Evolutionary conservation across 352 stramenopile genomes (phyloP).

Genomic region (Pythium sukuiense): DNA sequence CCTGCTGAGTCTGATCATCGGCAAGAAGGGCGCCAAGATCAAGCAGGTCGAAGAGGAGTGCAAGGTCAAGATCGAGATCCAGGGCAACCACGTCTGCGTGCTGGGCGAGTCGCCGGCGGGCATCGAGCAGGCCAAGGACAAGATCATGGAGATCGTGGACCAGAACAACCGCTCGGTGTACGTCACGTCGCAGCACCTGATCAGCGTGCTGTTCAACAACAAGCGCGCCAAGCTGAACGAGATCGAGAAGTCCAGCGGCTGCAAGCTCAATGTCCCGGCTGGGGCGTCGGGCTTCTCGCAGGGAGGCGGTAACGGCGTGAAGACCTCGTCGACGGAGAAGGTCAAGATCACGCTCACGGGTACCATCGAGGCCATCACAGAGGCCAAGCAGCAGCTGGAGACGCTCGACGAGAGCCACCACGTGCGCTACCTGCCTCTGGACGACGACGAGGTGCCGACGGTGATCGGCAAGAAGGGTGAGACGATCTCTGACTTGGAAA

Average conservation of each 20-base stretch:
- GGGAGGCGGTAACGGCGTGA: conserved; percentile 4
- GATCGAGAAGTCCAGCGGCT: conserved; percentile 57
- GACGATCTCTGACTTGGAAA: conserved; percentile 70
- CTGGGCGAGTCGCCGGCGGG: conserved; percentile 52
- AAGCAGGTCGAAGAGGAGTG: conserved; percentile 67
- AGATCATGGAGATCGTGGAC: conserved; percentile 70
- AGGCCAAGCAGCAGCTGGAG: conserved; percentile 61
- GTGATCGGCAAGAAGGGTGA: conserved; percentile 82
- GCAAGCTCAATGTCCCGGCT: conserved; percentile 51
- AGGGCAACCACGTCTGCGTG: conserved; percentile 60
- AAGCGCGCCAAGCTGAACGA: conserved; percentile 79
- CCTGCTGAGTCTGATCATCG: conserved; percentile 75
- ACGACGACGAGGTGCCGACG: conserved; percentile 72
- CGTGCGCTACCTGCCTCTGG: conserved; percentile 66
- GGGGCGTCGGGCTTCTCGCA: conserved; percentile 27
- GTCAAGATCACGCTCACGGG: conserved; percentile 70
- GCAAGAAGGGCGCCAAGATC: conserved; percentile 79
- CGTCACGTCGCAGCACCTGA: conserved; percentile 57
- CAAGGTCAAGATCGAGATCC: conserved; percentile 68
- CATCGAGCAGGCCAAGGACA: conserved; percentile 45
- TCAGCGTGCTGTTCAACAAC: conserved; percentile 59
- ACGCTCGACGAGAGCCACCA: conserved; percentile 59
- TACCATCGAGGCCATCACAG: conserved; percentile 55
- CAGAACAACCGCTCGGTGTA: conserved; percentile 75
- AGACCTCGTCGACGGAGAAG: conserved; percentile 38